These are phyloP conservation scores for Pseudoscleropodium purum DNA, from an alignment of 225 moss, liverwort and hornwort genomes.

Conservation along the genomic window DNA sequence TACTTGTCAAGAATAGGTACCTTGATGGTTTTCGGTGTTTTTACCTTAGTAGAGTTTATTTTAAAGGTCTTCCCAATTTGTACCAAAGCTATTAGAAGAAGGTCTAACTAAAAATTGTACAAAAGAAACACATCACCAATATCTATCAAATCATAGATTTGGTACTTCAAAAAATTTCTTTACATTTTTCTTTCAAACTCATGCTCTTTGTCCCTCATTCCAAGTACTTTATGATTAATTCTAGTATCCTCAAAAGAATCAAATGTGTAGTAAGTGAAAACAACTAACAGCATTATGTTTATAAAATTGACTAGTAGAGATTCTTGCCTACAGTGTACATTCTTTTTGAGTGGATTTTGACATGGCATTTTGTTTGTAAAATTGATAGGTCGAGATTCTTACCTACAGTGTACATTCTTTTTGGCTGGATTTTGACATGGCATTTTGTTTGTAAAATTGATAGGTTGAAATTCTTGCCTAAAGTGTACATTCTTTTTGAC, in stretches of 20 bases:
- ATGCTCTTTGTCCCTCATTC: accelerated
- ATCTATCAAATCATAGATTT: accelerated
- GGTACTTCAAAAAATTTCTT: neutral
- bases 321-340: no score
- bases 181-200: accelerated
- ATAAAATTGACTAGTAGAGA: no score
- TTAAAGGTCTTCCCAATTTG: neutral
- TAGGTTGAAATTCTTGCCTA: no score
- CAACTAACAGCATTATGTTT: accelerated
- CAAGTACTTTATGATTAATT: accelerated
- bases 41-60: neutral
- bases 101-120: neutral
- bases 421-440: no score
- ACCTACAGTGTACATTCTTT: no score
- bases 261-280: neutral
- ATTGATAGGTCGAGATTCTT: no score
- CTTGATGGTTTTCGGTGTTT: no score
- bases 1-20: no score
- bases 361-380: no score
- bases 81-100: accelerated
- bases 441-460: no score
- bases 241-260: neutral
- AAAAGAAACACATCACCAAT: neutral
- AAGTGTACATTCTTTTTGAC: no score
- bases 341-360: no score